Base-by-base conservation (phyloP, 768 basidiomycete genomes). In the Termitomyces sp. region DNA sequence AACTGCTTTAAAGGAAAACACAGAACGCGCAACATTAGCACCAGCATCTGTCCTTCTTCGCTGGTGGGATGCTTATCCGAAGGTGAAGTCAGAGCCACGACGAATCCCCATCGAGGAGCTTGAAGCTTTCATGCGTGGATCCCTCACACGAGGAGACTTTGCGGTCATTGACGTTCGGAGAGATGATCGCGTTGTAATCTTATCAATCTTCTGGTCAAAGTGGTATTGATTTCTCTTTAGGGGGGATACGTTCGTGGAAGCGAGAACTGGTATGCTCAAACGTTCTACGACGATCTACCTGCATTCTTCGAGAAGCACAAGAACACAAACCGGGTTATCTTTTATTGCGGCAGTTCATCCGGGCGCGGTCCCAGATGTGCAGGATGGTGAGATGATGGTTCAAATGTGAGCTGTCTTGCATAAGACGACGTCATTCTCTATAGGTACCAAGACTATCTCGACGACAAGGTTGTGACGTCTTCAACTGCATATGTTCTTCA, bases 41-140 rank as follows among this genome's bases (percentile, higher is more conserved):
- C 29, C 45, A 51, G 59, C 28, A 9, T 29, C 67, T 2, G 64
- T 66, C n/a, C 72, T 84, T 33, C 64, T 69, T 16, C 70, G 70
- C 3, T 84, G 79, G 80, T 82, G 80, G 81, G 77, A 83, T 54
- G 82, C 81, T 0, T 83, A 79, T 62, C 83, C 84, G 0, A 45
- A 61, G 5, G 67, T 70, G 36, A 62, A 65, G 41, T 73, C 78
- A 1, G 63, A 71, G 1, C 70, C 72, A 5, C 63, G 65, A 1
- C 45, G 62, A 2, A 49, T 80, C 31, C 65, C 72, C 2, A 69
- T 69, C 8, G 73, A 72, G 15, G 73, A 77, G 20, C 71, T 83
- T 0, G 77, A 72, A 20, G 63, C 57, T 20, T 65, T 77, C 12
- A 66, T 77, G 24, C 66, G 65, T 1, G 54, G 66, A 29, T 49